A percentile compares a stretch with the other conserved stretches of the same genome.
These are phyloP conservation scores for Sugiyamaella mastotermitis DNA, from an alignment of 805 yeast species.

Conservation along the genomic window DNA sequence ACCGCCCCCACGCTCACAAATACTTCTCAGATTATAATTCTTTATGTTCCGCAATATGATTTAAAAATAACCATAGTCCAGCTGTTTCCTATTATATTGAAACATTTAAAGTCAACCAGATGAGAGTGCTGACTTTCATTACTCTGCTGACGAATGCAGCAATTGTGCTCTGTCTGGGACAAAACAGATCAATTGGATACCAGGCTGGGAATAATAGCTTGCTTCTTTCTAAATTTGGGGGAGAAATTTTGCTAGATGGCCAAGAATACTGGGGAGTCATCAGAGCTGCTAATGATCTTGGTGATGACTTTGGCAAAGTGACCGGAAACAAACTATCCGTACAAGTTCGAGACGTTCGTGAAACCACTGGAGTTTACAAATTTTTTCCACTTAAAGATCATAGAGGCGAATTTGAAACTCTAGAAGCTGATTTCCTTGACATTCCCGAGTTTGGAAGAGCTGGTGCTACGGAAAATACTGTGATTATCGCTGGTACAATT, in stretches of 20 bases:
- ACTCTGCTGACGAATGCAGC: too few species aligned
- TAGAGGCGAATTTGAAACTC: slow-evolving; percentile 7
- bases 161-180: too few species aligned
- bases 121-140: too few species aligned
- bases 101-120: too few species aligned
- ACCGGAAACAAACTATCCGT: slow-evolving; percentile 8
- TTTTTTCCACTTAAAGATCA: slow-evolving; percentile 8
- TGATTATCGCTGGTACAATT: slow-evolving; percentile 14
- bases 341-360: slow-evolving; percentile 5
- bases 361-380: slow-evolving; percentile 14
- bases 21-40: too few species aligned
- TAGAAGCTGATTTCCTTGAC: slow-evolving; percentile 10
- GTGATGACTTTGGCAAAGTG: slow-evolving; percentile 13
- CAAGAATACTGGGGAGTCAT: slow-evolving; percentile 16
- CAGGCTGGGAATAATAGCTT: too few species aligned
- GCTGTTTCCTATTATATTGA: too few species aligned
- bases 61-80: too few species aligned
- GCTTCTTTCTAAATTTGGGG: too few species aligned
- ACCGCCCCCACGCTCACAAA: too few species aligned
- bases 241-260: slow-evolving; percentile 19
- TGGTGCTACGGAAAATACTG: slow-evolving; percentile 7
- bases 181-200: too few species aligned
- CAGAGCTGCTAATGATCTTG: slow-evolving; percentile 16
- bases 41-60: too few species aligned
- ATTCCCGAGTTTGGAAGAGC: slow-evolving; percentile 1